Conservation (phyloP, 352 stramenopile genomes). For the Phytopythium vexans region DNA sequence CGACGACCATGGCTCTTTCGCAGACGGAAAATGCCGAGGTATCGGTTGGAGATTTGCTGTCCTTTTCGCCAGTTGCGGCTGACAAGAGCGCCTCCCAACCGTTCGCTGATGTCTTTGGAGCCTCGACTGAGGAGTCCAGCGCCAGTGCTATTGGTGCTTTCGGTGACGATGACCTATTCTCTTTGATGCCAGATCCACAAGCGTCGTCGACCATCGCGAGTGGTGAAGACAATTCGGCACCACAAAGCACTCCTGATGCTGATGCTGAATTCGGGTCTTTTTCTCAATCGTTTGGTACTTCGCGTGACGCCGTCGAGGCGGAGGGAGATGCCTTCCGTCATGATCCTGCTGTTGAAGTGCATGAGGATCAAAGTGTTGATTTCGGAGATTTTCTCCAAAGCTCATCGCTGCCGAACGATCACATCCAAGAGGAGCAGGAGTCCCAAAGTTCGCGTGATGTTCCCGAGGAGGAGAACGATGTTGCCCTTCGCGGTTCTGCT, state of each 20-base stretch:
- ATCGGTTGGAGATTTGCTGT: constrained; percentile 34
- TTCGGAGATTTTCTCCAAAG: background rate
- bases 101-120: constrained; percentile 27
- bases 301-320: background rate
- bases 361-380: background rate
- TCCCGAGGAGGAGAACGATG: too few species aligned
- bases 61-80: constrained; percentile 52
- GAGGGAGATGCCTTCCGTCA: too few species aligned
- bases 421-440: too few species aligned
- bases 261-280: background rate
- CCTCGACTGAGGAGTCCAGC: constrained; percentile 13
- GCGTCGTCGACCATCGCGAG: background rate
- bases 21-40: background rate
- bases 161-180: constrained; percentile 29
- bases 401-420: too few species aligned
- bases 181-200: constrained; percentile 5
- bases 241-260: background rate
- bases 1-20: too few species aligned
- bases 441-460: too few species aligned
- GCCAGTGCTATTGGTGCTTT: constrained; percentile 13
- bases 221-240: background rate
- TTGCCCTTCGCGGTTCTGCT: too few species aligned
- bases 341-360: background rate
- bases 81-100: constrained; percentile 9
- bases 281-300: constrained; percentile 1